Conservation (phyloP, 805 yeast genomes). For the Yarrowia osloensis region DNA sequence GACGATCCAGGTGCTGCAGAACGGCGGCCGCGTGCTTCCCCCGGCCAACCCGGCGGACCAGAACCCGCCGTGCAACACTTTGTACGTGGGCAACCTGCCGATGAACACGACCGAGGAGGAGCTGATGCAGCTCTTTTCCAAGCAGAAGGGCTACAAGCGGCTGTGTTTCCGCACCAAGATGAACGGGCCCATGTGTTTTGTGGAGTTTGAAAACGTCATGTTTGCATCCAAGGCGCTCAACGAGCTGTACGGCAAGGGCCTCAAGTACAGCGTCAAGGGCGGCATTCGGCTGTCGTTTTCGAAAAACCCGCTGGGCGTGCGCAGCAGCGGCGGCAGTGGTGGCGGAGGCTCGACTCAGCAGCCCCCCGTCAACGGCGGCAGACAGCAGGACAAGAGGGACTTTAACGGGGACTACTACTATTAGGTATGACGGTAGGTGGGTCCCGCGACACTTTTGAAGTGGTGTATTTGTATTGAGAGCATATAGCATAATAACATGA, state of each 20-base stretch:
- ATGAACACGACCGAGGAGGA: constrained; percentile 96
- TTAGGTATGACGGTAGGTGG: neutral
- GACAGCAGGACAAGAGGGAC: constrained; percentile 30
- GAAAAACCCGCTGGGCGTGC: constrained; percentile 94
- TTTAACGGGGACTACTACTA: constrained; percentile 22
- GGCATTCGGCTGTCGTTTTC: constrained; percentile 93
- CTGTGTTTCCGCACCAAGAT: constrained; percentile 86
- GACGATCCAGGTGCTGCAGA: constrained; percentile 44
- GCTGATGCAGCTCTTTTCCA: constrained; percentile 79
- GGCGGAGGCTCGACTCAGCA: neutral
- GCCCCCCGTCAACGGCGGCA: neutral
- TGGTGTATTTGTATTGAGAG: constrained; percentile 31
- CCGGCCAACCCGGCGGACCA: constrained; percentile 97
- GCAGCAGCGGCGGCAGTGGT: constrained; percentile 52
- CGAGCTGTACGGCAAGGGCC: constrained; percentile 87
- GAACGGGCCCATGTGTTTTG: constrained; percentile 98
- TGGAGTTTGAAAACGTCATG: constrained; percentile 94
- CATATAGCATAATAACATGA: constrained; percentile 31
- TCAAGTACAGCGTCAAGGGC: constrained; percentile 87
- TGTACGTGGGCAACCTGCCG: constrained; percentile 95
- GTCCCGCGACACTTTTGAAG: constrained; percentile 7
- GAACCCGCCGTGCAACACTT: constrained; percentile 96
- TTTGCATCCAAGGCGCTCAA: constrained; percentile 93
- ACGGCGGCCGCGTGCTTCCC: constrained; percentile 47
- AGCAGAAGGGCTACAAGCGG: constrained; percentile 90